Base-by-base conservation (phyloP, 2,329 filamentous ascomycete species). In the Monascus ruber region DNA sequence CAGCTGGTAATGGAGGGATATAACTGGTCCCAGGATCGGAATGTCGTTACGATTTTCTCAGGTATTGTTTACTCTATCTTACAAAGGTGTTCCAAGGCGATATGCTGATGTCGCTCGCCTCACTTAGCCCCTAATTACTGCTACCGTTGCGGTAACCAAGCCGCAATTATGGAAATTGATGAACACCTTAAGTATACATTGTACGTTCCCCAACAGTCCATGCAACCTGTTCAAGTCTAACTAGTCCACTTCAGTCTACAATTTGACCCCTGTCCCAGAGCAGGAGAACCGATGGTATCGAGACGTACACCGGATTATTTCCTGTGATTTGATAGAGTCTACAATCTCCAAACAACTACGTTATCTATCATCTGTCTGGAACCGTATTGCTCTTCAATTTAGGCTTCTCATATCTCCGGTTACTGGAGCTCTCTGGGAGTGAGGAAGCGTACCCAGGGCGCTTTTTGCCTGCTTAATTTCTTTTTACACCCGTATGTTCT, bases 161-260 rank as follows among this genome's bases (percentile, higher is more conserved):
- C 91, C 41, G 91, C 91, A n/a, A 96, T 98, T 64, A 98, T 98
- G 91, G 91, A 96, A 69, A 98, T 98, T 65, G 91, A 96, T 51
- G 91, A 98, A 70, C 88, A 96, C 65, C 71, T 98, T 61, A 96
- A 98, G 73, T 98, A 96, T 69, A 96, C 91, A 58, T 96, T 98
- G 89, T 95, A 76, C 66, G 87, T 80, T 34, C 27, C 27, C 34
- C n/a, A 17, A 11, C 33, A 7, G 28, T 26, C 34, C 17, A 26
- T 24, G 36, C 9, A 8, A 5, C 25, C 24, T 42, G 24, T 34
- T 35, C 33, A n/a, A 31, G 24, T 7, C 38, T 37, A 38, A 43
- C 34, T 10, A 33, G n/a, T 35, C 7, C 28, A n/a, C 26, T 42
- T 17, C 56, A 98, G 91, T 82, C 71, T 98, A 68, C 91, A 98